phyloP scores from a whole-genome alignment of 305 asterid genomes.

The Fraxinus albicans region DNA sequence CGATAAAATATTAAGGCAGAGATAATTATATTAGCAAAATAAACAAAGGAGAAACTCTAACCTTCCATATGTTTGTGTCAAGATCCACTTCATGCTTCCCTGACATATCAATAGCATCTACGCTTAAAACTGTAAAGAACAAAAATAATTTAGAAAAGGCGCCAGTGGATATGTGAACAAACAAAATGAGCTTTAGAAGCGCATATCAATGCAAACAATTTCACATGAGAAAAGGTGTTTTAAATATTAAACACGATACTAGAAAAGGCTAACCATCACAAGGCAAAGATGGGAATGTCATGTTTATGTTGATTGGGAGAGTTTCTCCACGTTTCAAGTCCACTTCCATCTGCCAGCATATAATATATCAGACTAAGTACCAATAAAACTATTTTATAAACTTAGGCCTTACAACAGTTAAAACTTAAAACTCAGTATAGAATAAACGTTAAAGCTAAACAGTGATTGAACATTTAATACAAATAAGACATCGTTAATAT shows the following conservation, averaged over 20 bases:
- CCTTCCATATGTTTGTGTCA: conserved; percentile 99
- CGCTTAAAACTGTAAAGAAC: conserved; percentile 70
- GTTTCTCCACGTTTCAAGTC: conserved; percentile 94
- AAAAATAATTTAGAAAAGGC: conserved; percentile 13
- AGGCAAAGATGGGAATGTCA: conserved; percentile 94
- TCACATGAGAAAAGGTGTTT: conserved; percentile 6
- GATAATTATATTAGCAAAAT: neutral
- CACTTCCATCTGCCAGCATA: conserved; percentile 78
- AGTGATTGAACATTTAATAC: neutral
- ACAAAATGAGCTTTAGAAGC: conserved; percentile 1
- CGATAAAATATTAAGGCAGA: neutral
- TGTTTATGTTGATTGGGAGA: conserved; percentile 92
- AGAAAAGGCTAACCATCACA: conserved; percentile 76
- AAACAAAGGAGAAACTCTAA: conserved; percentile 27
- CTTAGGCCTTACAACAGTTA: neutral
- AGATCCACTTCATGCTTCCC: conserved; percentile 99
- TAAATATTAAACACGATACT: conserved; percentile 16
- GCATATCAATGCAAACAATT: neutral
- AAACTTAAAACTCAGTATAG: neutral
- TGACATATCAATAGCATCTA: conserved; percentile 96
- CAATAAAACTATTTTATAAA: neutral
- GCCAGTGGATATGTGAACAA: conserved; percentile 2
- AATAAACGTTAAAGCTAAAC: conserved; percentile 5
- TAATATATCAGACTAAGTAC: conserved; percentile 19
- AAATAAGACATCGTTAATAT: neutral